Conservation (phyloP, 2,329 filamentous ascomycete genomes). For the Alternaria consortialis region DNA sequence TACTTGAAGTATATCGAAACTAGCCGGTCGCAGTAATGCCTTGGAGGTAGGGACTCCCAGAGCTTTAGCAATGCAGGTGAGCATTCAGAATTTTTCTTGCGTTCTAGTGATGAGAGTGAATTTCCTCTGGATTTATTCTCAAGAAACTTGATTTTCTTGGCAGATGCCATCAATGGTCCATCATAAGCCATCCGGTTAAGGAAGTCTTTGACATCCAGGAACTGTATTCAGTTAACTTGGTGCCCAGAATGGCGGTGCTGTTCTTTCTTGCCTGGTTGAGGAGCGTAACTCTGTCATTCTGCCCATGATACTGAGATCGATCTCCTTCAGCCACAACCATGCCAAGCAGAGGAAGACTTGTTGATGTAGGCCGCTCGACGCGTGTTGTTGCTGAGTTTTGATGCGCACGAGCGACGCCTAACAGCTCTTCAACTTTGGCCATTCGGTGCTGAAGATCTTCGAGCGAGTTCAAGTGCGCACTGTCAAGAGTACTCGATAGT, state of each 20-base stretch:
- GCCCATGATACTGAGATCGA: conserved; percentile 29
- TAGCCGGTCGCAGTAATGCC: conserved; percentile 33
- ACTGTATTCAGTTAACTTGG: conserved; percentile 20
- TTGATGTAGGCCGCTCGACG: neutral
- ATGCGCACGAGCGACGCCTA: conserved; percentile 15
- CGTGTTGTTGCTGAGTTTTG: neutral
- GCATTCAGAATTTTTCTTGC: conserved; percentile 14
- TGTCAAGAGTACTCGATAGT: neutral
- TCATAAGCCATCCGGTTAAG: conserved; percentile 24
- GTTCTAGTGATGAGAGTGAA: conserved; percentile 17
- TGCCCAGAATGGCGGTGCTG: neutral
- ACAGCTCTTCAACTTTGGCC: conserved; percentile 31
- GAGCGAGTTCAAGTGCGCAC: conserved; percentile 5
- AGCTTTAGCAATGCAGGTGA: conserved; percentile 30
- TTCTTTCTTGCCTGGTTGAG: conserved; percentile 30
- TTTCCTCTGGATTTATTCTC: conserved; percentile 24
- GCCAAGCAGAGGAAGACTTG: conserved; percentile 18
- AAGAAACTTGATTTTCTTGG: conserved; percentile 28
- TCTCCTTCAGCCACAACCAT: conserved; percentile 31
- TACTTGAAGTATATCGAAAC: conserved; percentile 27
- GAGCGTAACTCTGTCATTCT: conserved; percentile 31
- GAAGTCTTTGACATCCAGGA: conserved; percentile 27
- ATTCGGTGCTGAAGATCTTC: conserved; percentile 31
- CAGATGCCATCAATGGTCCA: conserved; percentile 23
- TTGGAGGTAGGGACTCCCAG: conserved; percentile 30